Evolutionary conservation across 108 stramenopile genomes (phyloP).

Genomic region (Skeletonema costatum): DNA sequence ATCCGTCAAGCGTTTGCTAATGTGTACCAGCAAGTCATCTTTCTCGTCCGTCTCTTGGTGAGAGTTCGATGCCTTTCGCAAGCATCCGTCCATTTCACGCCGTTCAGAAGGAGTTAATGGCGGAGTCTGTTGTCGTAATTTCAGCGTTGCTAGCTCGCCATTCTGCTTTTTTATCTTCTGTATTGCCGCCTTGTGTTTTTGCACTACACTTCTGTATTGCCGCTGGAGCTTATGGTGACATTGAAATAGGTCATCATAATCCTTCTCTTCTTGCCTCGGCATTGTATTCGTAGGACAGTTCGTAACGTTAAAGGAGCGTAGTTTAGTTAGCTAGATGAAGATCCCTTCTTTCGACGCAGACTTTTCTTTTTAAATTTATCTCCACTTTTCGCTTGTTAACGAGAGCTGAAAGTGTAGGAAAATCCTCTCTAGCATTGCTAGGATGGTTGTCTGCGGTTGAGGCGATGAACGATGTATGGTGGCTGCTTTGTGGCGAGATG

Average conservation of each 20-base stretch:
- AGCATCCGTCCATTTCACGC: no score
- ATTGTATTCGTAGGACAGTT: neutral
- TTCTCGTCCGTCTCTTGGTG: neutral
- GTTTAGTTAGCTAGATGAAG: no score
- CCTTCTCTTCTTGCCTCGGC: neutral
- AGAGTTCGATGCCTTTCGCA: neutral
- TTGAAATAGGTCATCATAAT: neutral
- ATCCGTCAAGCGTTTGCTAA: constrained; percentile 14
- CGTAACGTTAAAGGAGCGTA: no score
- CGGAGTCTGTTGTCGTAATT: neutral
- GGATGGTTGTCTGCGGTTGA: no score
- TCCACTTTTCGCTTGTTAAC: no score
- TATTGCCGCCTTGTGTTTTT: neutral
- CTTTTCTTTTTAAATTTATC: no score
- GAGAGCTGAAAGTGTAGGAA: no score
- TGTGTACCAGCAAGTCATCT: neutral
- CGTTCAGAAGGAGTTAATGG: neutral
- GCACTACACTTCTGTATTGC: neutral
- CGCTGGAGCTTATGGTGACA: neutral
- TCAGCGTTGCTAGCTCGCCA: neutral
- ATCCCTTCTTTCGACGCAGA: no score
- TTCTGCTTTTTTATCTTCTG: neutral
- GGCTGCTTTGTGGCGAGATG: no score
- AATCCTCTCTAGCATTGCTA: no score
- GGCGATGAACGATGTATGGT: no score